Evolutionary conservation across 495 filamentous ascomycete genomes (phyloP).

Genomic region (Penicillium maclennaniae): DNA sequence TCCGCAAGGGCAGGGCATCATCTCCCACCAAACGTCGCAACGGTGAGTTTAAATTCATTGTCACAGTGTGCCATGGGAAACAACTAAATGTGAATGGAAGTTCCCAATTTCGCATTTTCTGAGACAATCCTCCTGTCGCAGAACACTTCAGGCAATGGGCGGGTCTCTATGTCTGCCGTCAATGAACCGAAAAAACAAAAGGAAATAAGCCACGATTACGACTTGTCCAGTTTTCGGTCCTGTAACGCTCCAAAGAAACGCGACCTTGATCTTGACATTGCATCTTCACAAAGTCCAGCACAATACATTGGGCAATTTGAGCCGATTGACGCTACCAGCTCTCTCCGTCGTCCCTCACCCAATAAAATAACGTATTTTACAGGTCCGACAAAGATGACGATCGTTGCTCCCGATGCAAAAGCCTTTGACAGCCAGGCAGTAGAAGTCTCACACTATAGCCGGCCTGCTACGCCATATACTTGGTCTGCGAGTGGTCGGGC

Average conservation of each 20-base stretch:
- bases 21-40: constrained; percentile 48
- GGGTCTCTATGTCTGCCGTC: neutral
- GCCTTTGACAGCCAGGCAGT: neutral
- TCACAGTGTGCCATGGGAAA: neutral
- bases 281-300: too few species aligned
- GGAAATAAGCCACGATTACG: neutral
- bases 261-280: too few species aligned
- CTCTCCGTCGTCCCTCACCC: neutral
- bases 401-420: neutral
- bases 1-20: constrained; percentile 67
- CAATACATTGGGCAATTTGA: neutral
- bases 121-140: constrained; percentile 59
- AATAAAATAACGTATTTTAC: neutral
- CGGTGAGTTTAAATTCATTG: constrained; percentile 27
- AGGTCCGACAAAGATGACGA: neutral
- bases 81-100: constrained; percentile 34
- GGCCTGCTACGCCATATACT: constrained; percentile 12
- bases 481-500: constrained; percentile 12
- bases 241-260: neutral
- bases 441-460: neutral
- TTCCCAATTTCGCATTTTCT: constrained; percentile 60
- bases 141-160: constrained; percentile 17
- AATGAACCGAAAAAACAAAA: neutral
- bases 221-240: neutral
- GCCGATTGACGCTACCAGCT: neutral